These are phyloP conservation scores for Hydrangea macrophylla DNA, from an alignment of 148 eudicot genomes.

Conservation along the genomic window DNA sequence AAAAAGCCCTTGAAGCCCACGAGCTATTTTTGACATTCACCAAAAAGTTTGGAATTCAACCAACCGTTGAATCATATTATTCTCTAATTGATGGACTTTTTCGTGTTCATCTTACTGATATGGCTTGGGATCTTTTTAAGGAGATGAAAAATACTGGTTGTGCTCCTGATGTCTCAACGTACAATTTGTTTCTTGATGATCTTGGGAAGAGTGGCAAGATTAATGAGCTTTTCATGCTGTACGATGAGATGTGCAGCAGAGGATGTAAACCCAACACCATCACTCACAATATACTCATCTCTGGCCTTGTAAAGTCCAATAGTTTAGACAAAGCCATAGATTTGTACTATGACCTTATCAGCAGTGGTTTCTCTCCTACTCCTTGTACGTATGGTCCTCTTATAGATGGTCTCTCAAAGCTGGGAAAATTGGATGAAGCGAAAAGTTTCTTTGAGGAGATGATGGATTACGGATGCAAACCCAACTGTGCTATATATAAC, in stretches of 20 bases:
- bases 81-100: conserved; percentile 74
- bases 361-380: conserved; percentile 80
- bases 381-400: conserved; percentile 92
- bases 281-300: conserved; percentile 79
- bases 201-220: conserved; percentile 68
- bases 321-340: conserved; percentile 68
- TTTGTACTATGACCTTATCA: conserved; percentile 72
- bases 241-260: conserved; percentile 67
- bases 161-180: conserved; percentile 63
- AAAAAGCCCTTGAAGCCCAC: conserved; percentile 65
- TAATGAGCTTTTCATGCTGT: conserved; percentile 48
- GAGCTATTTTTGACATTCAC: conserved; percentile 42
- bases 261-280: conserved; percentile 67
- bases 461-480: conserved; percentile 77
- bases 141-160: conserved; percentile 77
- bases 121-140: conserved; percentile 66
- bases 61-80: conserved; percentile 56
- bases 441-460: conserved; percentile 69
- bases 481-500: conserved; percentile 81
- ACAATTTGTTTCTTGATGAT: conserved; percentile 79
- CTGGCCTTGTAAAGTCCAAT: conserved; percentile 73
- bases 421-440: conserved; percentile 76
- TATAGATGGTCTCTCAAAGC: conserved; percentile 78
- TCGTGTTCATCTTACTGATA: conserved; percentile 36
- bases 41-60: conserved; percentile 36